Conservation (phyloP, 202 grass and related monocot species). For the Saccharum hybrid region DNA sequence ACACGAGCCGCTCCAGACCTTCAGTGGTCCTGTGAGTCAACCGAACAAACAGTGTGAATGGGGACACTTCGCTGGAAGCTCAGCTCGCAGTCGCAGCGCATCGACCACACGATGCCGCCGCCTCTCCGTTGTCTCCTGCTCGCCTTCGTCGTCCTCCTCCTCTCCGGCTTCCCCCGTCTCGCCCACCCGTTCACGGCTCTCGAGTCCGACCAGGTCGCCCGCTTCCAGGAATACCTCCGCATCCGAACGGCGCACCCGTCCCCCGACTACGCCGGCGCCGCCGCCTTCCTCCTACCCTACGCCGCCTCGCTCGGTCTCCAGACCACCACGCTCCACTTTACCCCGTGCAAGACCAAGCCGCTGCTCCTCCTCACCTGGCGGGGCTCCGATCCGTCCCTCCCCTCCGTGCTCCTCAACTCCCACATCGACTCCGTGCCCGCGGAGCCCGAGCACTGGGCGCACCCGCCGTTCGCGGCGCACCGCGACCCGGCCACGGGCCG, state of each 20-base stretch:
- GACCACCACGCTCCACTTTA: conserved; percentile 58
- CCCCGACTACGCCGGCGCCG: conserved; percentile 72
- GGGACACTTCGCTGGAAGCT: neutral
- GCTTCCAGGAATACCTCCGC: conserved; percentile 78
- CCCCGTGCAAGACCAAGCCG: conserved; percentile 63
- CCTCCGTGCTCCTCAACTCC: conserved; percentile 90
- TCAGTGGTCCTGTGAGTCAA: neutral
- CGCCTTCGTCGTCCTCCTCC: conserved; percentile 25
- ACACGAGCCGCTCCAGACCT: neutral
- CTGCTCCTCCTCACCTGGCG: conserved; percentile 84
- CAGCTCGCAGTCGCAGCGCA: neutral
- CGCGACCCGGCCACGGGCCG: conserved; percentile 59
- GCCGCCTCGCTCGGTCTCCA: conserved; percentile 64
- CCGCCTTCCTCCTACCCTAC: conserved; percentile 73
- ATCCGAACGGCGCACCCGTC: conserved; percentile 74
- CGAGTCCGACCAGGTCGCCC: conserved; percentile 63
- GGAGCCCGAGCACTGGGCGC: conserved; percentile 62
- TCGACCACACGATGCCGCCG: conserved; percentile 26
- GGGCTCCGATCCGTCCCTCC: conserved; percentile 68
- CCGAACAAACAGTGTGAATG: neutral
- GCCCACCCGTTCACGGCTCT: conserved; percentile 47
- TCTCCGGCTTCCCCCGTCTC: neutral
- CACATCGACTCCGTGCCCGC: conserved; percentile 89
- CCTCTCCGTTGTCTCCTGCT: conserved; percentile 9
- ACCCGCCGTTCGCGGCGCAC: conserved; percentile 71